Evolutionary conservation across 345 rosid species (phyloP).

Genomic region (Gossypium stocksii): DNA sequence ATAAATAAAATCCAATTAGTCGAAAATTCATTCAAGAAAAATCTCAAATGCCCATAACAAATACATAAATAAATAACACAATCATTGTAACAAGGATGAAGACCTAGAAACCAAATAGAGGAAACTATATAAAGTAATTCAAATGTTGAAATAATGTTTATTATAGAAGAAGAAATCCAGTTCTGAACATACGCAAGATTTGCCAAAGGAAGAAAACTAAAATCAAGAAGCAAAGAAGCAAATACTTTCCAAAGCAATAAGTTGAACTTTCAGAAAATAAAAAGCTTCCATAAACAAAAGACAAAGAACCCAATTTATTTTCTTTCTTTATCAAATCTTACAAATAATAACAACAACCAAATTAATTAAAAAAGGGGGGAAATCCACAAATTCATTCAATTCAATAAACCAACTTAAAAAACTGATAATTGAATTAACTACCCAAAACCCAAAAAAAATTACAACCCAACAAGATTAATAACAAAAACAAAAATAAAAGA

Average conservation of each 20-base stretch:
- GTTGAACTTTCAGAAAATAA: background rate
- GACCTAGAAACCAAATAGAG: constrained; percentile 1
- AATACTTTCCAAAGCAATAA: background rate
- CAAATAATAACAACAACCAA: background rate
- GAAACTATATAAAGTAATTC: constrained; percentile 3
- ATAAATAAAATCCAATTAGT: background rate
- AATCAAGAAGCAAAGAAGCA: background rate
- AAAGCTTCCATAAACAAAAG: background rate
- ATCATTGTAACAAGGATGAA: constrained; percentile 1
- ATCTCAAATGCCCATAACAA: background rate
- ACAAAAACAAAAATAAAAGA: background rate
- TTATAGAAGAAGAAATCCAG: background rate
- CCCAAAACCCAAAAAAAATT: background rate
- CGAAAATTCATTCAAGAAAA: constrained; percentile 2
- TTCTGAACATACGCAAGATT: background rate
- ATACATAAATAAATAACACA: background rate
- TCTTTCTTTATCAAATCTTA: background rate
- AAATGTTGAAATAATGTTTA: background rate
- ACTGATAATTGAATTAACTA: background rate
- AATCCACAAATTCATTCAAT: background rate
- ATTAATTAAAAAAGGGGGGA: background rate
- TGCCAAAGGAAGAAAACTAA: background rate
- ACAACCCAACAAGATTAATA: background rate
- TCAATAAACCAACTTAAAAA: background rate
- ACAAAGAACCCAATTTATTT: background rate